Percentiles rank a stretch among this genome's conserved stretches.
These are phyloP conservation scores for Nicotiana sylvestris DNA, from an alignment of 257 asterid genomes.

Conservation along the genomic window DNA sequence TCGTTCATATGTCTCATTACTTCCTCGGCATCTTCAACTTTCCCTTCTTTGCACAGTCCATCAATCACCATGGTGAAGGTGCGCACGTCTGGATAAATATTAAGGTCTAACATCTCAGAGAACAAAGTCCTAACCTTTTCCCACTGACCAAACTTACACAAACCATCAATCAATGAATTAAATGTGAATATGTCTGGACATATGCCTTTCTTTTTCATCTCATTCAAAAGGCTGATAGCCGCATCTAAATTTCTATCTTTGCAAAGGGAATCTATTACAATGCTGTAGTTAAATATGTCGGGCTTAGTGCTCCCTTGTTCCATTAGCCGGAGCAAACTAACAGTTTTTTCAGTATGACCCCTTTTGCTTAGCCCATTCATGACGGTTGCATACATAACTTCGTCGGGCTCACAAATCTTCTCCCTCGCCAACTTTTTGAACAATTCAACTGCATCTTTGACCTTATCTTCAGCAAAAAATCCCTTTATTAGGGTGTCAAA, in stretches of 20 bases:
- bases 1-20: neutral
- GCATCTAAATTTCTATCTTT: conserved; percentile 20
- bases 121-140: conserved; percentile 4
- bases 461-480: neutral
- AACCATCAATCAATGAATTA: conserved; percentile 11
- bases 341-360: conserved; percentile 14
- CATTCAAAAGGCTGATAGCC: conserved; percentile 13
- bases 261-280: conserved; percentile 19
- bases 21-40: neutral
- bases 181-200: neutral
- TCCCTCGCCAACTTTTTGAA: conserved; percentile 22
- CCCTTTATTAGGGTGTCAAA: conserved; percentile 20
- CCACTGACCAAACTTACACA: conserved; percentile 17
- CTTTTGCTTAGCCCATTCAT: conserved; percentile 29
- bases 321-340: conserved; percentile 7
- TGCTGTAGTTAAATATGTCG: neutral
- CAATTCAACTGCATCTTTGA: conserved; percentile 15
- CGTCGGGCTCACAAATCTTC: conserved; percentile 20
- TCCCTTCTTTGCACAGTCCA: conserved; percentile 19
- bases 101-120: conserved; percentile 10
- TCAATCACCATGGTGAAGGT: neutral
- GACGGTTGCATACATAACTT: conserved; percentile 2
- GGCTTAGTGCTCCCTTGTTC: conserved; percentile 3
- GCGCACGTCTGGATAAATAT: neutral
- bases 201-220: conserved; percentile 18